Evolutionary conservation across 2,329 filamentous ascomycete species (phyloP), one percentile per base, ranked within the genome.

Genomic region (Colletotrichum gloeosporioides): DNA sequence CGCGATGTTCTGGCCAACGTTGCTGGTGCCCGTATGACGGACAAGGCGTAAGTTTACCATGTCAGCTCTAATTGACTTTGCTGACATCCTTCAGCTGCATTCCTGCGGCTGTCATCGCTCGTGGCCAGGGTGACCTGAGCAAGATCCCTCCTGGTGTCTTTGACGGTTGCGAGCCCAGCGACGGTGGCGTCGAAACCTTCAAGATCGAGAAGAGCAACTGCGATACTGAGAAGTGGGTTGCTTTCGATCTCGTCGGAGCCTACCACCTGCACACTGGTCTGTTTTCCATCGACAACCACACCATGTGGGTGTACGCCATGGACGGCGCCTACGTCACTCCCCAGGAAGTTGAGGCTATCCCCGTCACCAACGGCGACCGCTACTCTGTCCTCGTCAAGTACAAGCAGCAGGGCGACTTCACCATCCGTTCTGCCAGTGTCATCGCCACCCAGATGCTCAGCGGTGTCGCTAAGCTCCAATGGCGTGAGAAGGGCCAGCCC

Each of bases 291-390:
- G 90, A 92, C 79, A 87, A 88, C 71, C 88, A 90, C 69, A 84
- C 87, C 25, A 84, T 91, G 82, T 90, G 86, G 84, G 84, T 92
- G 6, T 90, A 90, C 78, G 88, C 88, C 57, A 87, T 90, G 68
- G 90, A 92, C 74, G 90, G 88, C 4, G 82, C 87, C 10, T 91
- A 90, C 80, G 88, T 92, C 69, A 82, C 88, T 76, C 91, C 90
- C 4, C 84, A 88, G 68, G 84, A 84, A 6, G 77, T 78, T 3
- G 70, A 78, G 32, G 77, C 77, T 22, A 75, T 78, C 16, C 79
- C 81, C 1, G 79, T 92, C 6, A 83, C 84, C 77, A 91, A 89
- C 75, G 90, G 90, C 15, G 89, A 89, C 76, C 86, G 90, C 7
- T 91, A 88, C 79, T 90, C 89, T 0, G 83, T 91, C 2, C 79